A percentile compares a stretch with the other conserved stretches of the same genome.
These are phyloP conservation scores for Byssochlamys sp. DNA, from an alignment of 2,329 filamentous ascomycete genomes.

Conservation along the genomic window DNA sequence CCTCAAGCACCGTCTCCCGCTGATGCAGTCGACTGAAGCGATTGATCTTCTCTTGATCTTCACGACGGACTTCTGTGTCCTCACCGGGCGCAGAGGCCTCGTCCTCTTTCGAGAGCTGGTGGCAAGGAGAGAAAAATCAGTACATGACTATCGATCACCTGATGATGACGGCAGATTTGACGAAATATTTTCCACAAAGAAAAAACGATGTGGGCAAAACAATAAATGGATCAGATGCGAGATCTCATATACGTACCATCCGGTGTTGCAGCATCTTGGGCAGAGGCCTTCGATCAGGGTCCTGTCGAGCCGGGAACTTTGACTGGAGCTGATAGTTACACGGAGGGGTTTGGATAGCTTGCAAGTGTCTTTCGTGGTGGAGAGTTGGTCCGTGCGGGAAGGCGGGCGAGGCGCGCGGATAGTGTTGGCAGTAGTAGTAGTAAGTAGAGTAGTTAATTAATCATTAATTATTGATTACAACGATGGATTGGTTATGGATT, in stretches of 20 bases:
- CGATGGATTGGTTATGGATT: no score
- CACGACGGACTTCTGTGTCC: constrained; percentile 85
- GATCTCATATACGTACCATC: constrained; percentile 41
- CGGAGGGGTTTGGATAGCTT: neutral
- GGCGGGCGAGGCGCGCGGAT: constrained; percentile 3
- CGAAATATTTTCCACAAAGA: neutral
- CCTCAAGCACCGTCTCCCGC: constrained; percentile 66
- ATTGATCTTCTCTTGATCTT: constrained; percentile 99
- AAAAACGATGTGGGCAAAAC: neutral
- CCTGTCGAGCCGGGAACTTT: neutral
- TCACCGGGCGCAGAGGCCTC: constrained; percentile 63
- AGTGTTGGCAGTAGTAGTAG: neutral
- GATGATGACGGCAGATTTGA: neutral
- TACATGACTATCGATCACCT: neutral
- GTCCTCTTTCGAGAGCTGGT: constrained; percentile 83
- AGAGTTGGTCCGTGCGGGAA: constrained; percentile 17
- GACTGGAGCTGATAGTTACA: neutral
- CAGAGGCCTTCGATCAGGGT: neutral
- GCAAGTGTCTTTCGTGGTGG: constrained; percentile 6
- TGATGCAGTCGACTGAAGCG: constrained; percentile 90
- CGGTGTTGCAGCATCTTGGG: constrained; percentile 47
- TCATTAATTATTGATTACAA: no score
- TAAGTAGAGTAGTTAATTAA: no score
- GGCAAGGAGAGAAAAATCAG: neutral
- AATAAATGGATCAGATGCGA: neutral